Evolutionary conservation across 1,139 yeast species (phyloP), one percentile per base, ranked within the genome.

Genomic region (Blastobotrys indianensis): DNA sequence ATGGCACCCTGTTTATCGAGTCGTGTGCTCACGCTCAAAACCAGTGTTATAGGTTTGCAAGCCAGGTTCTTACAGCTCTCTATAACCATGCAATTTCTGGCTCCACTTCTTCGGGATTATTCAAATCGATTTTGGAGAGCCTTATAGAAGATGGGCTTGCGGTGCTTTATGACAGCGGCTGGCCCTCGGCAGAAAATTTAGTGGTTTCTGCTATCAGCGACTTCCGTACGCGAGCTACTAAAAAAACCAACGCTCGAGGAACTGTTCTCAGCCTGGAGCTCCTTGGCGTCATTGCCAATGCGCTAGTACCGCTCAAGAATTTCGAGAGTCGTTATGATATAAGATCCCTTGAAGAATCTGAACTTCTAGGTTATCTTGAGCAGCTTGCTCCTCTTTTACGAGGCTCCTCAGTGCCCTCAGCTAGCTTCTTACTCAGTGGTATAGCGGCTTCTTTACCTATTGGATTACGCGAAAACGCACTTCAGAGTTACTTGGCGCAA

Each of bases 171-270:
- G 20, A 40, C 6, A 44, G 42, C 2, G 15, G 10, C 7, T 45
- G 39, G 38, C 48, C 48, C 6, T 30, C 42, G 2, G 42, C 42
- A 2, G 48, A 45, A 15, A 31, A 37, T 5, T 12, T 45, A 13
- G 13, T 35, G n/a, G 11, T 39, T 9, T 45, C 42, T 41, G 32
- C 38, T 3, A 40, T 41, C 36, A 35, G 37, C 13, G 39, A 33
- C 7, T 34, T 33, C 23, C 37, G 37, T n/a, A 33, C 16, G 12
- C 28, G 37, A 6, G 34, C 37, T 10, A 33, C 20, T 6, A 34
- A 45, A 11, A 44, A 39, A 17, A 8, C 25, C 6, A 41, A 30
- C 13, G 48, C 41, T 11, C 25, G 30, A 17, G 44, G 35, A 11
- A 37, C 39, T 2, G 41, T 41, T 10, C 32, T 41, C 15, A 44